Base-by-base conservation (phyloP, 2,329 filamentous ascomycete genomes). In the Monosporascus sp. region DNA sequence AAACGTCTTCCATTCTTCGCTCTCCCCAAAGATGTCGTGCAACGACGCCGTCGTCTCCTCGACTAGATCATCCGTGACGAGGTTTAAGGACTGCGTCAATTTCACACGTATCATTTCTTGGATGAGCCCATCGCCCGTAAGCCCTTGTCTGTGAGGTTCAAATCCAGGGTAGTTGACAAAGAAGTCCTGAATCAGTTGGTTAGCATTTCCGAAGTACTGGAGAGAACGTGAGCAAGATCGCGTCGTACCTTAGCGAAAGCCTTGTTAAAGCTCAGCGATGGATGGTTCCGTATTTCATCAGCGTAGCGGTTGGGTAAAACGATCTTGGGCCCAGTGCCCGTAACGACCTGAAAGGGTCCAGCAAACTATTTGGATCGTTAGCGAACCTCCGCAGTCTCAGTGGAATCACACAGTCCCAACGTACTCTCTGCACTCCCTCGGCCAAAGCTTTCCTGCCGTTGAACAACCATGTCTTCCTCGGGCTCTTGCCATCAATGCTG, bases 1-100 rank as follows among this genome's bases (percentile, higher is more conserved):
- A 36, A 70, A 59, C 2, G 69, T 59, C 11, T 65, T 65, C 75
- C 76, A 78, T 52, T 74, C 72, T 65, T 57, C 50, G 46, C 37
- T 56, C 22, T 59, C 56, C 9, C 69, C 69, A 24, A 68, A 65
- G 25, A 71, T 63, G 25, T 68, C 64, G 31, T 68, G 61, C 1
- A 72, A 48, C 1, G 67, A 65, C 3, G 57, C 57, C 2, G 62
- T 59, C 7, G 70, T 67, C 55, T 73, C 70, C 31, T 71, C 65
- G 18, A 70, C 64, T 1, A 73, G 60, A 35, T 71, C 68, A 17
- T 59, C 57, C 4, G 70, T 70, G 4, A 72, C 60, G 39, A 72
- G 58, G 47, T 60, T 59, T 9, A 69, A 60, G 6, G 67, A 69
- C 51, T 68, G 67, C 1, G 67, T 71, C 39, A 70, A 49, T 55